A percentile compares a stretch with the other conserved stretches of the same genome.
phyloP scores from a whole-genome alignment of 2,329 filamentous ascomycete species.

The Xylariales sp. region DNA sequence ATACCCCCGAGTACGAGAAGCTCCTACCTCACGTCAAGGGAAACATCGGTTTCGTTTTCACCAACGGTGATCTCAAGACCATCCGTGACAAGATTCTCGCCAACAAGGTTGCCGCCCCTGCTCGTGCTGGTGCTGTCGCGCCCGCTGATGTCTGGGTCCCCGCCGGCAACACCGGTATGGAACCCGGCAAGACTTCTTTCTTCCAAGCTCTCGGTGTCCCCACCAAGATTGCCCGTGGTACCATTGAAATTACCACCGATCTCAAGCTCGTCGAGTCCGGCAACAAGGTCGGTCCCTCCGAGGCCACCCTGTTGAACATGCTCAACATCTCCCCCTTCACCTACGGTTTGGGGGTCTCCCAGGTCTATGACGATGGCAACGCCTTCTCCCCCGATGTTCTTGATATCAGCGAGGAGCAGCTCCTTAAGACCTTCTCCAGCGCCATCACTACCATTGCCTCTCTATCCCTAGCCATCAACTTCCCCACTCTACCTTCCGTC shows the following conservation, averaged over 20 bases:
- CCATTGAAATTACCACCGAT: conserved; percentile 99
- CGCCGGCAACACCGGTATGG: conserved; percentile 99
- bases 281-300: conserved; percentile 96
- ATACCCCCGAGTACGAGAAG: conserved; percentile 97
- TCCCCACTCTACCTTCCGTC: conserved; percentile 95
- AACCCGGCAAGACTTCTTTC: conserved; percentile 99
- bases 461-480: conserved; percentile 92
- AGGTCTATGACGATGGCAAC: conserved; percentile 99
- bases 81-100: conserved; percentile 92
- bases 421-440: conserved; percentile 82
- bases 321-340: conserved; percentile 99
- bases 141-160: conserved; percentile 94
- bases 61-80: conserved; percentile 92
- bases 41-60: conserved; percentile 99
- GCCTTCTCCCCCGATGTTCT: conserved; percentile 86
- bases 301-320: conserved; percentile 99
- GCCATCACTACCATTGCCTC: conserved; percentile 89
- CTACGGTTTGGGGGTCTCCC: conserved; percentile 95
- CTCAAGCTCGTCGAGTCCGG: conserved; percentile 96
- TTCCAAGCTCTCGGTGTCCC: conserved; percentile 99
- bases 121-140: conserved; percentile 96
- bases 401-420: conserved; percentile 94
- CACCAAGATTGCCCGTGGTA: conserved; percentile 99
- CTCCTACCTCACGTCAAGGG: conserved; percentile 95
- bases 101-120: conserved; percentile 98